A percentile compares a stretch with the other conserved stretches of the same genome.
Conservation (phyloP, 225 moss, liverwort and hornwort species). For the Bryum argenteum region DNA sequence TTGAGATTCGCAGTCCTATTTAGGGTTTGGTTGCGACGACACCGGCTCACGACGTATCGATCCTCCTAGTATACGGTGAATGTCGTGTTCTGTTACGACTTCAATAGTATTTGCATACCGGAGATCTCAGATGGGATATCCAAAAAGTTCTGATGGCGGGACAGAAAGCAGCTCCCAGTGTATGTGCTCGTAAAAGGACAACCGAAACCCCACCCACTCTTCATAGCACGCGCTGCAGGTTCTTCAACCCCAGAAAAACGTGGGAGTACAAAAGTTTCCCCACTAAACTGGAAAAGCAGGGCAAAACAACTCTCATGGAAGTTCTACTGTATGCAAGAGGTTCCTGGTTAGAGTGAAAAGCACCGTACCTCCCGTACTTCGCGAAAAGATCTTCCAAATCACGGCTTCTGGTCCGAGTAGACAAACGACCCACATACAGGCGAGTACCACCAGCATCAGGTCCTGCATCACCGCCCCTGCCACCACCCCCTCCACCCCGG, state of each 20-base stretch:
- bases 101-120: not conserved
- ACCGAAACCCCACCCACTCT: not conserved
- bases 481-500: constrained; percentile 51
- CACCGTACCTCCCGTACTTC: constrained; percentile 84
- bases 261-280: not conserved
- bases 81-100: not conserved
- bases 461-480: constrained; percentile 52
- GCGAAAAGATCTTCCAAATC: constrained; percentile 84
- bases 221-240: not conserved
- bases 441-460: constrained; percentile 72
- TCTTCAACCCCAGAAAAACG: constrained; percentile 20
- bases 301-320: not conserved
- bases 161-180: constrained; percentile 1
- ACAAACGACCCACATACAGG: constrained; percentile 91
- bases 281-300: not conserved
- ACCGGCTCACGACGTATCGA: not conserved
- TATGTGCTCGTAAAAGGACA: not conserved
- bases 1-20: not conserved
- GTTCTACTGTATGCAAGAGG: not conserved
- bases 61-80: not conserved
- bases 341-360: not conserved
- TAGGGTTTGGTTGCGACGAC: not conserved
- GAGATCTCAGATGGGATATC: not conserved
- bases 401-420: constrained; percentile 75
- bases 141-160: not conserved